These are phyloP conservation scores for Ceratobasidium sp. DNA, from an alignment of 1,284 basidiomycete species.

Conservation along the genomic window DNA sequence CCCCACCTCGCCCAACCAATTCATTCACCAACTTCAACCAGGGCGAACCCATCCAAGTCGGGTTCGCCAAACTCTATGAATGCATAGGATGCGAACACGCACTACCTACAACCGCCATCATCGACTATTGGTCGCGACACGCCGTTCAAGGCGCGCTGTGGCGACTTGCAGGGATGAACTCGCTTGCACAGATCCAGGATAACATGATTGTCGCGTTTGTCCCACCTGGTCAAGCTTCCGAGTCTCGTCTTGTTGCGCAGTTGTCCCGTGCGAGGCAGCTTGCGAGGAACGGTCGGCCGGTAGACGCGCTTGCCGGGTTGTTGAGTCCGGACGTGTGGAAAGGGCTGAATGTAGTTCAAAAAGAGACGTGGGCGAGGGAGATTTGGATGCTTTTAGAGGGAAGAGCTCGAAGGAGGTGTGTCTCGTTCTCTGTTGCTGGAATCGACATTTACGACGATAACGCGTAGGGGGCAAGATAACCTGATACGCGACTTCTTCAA, in stretches of 20 bases:
- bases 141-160: conserved; percentile 78
- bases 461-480: conserved; percentile 70
- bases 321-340: conserved; percentile 77
- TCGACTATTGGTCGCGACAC: conserved; percentile 74
- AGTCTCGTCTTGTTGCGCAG: conserved; percentile 26
- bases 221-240: conserved; percentile 62
- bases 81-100: conserved; percentile 70
- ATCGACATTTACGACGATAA: conserved; percentile 41
- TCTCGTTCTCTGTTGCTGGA: conserved; percentile 35
- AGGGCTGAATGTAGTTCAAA: conserved; percentile 70
- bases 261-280: conserved; percentile 59
- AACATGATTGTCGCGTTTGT: conserved; percentile 76
- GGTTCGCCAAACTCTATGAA: conserved; percentile 75
- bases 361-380: conserved; percentile 74
- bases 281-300: conserved; percentile 75
- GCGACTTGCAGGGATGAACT: conserved; percentile 75
- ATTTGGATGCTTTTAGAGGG: conserved; percentile 80
- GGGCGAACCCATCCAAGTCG: conserved; percentile 78
- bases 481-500: conserved; percentile 73
- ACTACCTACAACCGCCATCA: conserved; percentile 64
- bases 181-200: conserved; percentile 74
- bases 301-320: conserved; percentile 70
- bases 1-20: conserved; percentile 47
- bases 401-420: conserved; percentile 74
- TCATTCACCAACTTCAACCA: conserved; percentile 53